Percentiles rank a stretch among this genome's conserved stretches.
phyloP scores from a whole-genome alignment of 768 basidiomycete genomes.

The Roridomyces roridus region DNA sequence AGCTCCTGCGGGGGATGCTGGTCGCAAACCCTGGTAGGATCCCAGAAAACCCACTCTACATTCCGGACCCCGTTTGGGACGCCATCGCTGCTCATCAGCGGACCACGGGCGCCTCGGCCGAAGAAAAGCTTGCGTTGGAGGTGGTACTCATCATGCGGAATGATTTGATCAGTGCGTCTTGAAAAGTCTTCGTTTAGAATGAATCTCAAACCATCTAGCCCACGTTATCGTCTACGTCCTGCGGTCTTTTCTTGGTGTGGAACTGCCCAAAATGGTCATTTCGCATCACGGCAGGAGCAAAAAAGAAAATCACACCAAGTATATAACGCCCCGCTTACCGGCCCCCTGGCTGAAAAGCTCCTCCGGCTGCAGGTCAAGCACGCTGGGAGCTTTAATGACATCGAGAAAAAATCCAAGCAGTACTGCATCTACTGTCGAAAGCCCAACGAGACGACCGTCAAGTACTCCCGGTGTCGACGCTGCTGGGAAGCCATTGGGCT shows the following conservation, averaged over 20 bases:
- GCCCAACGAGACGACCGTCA: too few species aligned
- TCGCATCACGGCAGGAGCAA: constrained; percentile 4
- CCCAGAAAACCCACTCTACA: constrained; percentile 14
- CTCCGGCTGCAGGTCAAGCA: too few species aligned
- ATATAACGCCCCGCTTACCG: too few species aligned
- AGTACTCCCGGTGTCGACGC: constrained; percentile 12
- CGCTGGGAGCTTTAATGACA: too few species aligned
- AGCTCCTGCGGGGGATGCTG: constrained; percentile 9
- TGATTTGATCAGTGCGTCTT: constrained; percentile 23
- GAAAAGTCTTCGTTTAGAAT: too few species aligned
- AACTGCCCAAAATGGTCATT: not conserved
- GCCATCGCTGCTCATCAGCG: not conserved
- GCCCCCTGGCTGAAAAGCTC: too few species aligned
- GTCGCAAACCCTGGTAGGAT: not conserved
- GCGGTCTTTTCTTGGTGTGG: constrained; percentile 1
- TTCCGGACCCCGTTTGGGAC: constrained; percentile 22
- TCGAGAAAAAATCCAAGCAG: too few species aligned
- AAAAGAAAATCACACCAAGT: too few species aligned
- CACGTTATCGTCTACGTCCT: not conserved
- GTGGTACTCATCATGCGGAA: constrained; percentile 16
- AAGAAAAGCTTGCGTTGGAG: constrained; percentile 14
- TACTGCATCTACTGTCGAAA: too few species aligned
- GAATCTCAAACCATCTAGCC: not conserved
- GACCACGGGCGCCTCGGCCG: not conserved
- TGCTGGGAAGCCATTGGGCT: too few species aligned